A percentile compares a stretch with the other conserved stretches of the same genome.
Evolutionary conservation across 306 rosid species (phyloP).

Genomic region (Prunus fruticosa): DNA sequence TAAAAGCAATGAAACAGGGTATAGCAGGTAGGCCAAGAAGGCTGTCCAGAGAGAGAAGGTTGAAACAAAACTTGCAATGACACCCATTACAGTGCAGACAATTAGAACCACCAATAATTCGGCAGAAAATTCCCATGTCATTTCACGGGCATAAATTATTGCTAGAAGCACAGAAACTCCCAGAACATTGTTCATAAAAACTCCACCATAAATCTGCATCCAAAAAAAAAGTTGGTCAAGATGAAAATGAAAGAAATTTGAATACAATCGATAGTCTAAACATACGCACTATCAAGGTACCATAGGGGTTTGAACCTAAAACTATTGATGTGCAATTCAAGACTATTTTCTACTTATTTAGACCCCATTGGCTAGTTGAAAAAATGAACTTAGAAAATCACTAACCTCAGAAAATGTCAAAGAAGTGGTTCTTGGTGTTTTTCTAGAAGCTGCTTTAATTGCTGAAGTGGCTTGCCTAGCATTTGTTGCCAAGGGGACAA

Average conservation of each 20-base stretch:
- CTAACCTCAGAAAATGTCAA: conserved; percentile 61
- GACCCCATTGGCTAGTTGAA: neutral
- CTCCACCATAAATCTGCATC: conserved; percentile 71
- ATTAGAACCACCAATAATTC: conserved; percentile 56
- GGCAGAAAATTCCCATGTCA: conserved; percentile 60
- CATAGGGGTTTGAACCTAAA: fast-evolving
- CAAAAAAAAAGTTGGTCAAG: neutral
- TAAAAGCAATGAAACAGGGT: conserved; percentile 42
- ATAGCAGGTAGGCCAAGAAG: conserved; percentile 40
- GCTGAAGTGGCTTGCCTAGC: conserved; percentile 61
- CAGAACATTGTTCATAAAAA: conserved; percentile 64
- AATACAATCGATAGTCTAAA: too few species aligned
- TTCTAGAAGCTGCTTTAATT: conserved; percentile 47
- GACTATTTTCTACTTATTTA: too few species aligned
- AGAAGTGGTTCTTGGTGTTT: conserved; percentile 49
- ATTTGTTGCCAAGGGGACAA: conserved; percentile 64
- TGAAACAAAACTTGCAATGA: conserved; percentile 31
- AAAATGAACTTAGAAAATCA: neutral
- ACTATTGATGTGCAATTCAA: too few species aligned
- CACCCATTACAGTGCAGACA: conserved; percentile 48
- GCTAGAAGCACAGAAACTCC: conserved; percentile 52
- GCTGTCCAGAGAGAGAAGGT: conserved; percentile 60
- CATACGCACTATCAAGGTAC: too few species aligned
- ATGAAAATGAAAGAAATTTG: neutral
- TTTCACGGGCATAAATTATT: conserved; percentile 46